A percentile compares a stretch with the other conserved stretches of the same genome.
phyloP scores from a whole-genome alignment of 192 early-diverging fungal species.

The Oehlia diaphana region DNA sequence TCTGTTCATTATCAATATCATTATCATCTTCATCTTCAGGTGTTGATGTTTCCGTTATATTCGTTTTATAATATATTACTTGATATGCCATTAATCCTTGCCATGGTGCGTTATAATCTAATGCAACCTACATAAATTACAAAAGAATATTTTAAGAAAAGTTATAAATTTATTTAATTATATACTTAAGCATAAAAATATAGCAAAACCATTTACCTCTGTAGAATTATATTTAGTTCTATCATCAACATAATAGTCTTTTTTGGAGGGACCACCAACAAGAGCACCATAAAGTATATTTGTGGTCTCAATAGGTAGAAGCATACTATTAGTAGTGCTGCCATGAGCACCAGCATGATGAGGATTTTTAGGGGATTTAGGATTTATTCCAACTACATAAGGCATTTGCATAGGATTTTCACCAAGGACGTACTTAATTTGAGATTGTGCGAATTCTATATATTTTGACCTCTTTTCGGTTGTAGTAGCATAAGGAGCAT shows the following conservation, averaged over 20 bases:
- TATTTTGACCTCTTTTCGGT: constrained; percentile 4
- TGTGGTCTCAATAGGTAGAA: constrained; percentile 33
- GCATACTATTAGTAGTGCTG: constrained; percentile 42
- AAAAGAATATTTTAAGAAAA: not conserved
- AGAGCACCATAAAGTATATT: constrained; percentile 56
- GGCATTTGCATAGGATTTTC: not conserved
- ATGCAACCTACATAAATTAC: not conserved
- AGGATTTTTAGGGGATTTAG: constrained; percentile 43
- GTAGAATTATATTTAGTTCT: constrained; percentile 46
- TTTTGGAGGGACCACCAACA: constrained; percentile 54
- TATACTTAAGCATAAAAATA: no score
- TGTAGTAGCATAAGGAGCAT: constrained; percentile 12
- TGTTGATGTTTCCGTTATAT: not conserved
- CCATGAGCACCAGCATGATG: constrained; percentile 60
- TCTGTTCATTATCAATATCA: not conserved
- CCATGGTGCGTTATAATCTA: constrained; percentile 54
- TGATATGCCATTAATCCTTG: constrained; percentile 55
- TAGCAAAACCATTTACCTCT: constrained; percentile 39
- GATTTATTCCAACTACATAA: not conserved
- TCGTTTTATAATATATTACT: constrained; percentile 29
- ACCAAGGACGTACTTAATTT: not conserved
- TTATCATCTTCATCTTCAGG: not conserved
- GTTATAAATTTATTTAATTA: not conserved
- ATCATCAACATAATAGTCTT: constrained; percentile 48
- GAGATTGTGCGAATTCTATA: not conserved